phyloP scores from a whole-genome alignment of 495 filamentous ascomycete species.

The Penicillium chermesinum region DNA sequence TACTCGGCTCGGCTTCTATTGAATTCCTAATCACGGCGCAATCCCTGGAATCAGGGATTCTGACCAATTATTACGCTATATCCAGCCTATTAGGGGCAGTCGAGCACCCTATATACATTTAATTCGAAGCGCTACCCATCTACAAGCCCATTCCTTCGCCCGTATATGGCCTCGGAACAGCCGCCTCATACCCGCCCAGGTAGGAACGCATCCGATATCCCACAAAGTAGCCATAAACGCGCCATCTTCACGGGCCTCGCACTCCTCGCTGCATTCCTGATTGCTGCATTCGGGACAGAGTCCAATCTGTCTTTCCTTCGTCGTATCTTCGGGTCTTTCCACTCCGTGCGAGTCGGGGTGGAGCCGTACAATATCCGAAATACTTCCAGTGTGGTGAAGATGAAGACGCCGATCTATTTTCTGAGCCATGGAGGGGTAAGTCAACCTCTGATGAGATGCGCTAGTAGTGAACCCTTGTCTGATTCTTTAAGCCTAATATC shows the following conservation, averaged over 20 bases:
- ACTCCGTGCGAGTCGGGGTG: constrained; percentile 4
- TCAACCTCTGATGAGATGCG: too few species aligned
- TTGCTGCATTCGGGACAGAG: constrained; percentile 12
- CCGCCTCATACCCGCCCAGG: neutral
- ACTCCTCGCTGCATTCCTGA: constrained; percentile 12
- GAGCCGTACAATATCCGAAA: constrained; percentile 4
- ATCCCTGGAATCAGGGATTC: too few species aligned
- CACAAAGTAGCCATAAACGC: constrained; percentile 4
- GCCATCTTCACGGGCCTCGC: constrained; percentile 12
- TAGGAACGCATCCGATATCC: neutral
- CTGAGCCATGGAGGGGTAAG: constrained; percentile 72
- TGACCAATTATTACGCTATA: constrained; percentile 1
- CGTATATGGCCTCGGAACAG: constrained; percentile 25
- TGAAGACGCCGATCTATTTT: constrained; percentile 67
- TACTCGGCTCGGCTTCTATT: constrained; percentile 17
- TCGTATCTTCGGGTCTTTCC: constrained; percentile 21
- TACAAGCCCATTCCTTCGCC: neutral
- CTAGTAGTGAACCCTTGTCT: too few species aligned
- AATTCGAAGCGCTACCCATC: too few species aligned
- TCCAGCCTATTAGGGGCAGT: too few species aligned
- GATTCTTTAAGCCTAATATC: constrained; percentile 56
- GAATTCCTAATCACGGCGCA: too few species aligned
- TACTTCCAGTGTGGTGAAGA: constrained; percentile 3
- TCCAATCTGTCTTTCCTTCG: constrained; percentile 31
- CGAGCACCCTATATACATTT: too few species aligned